Evolutionary conservation across 305 asterid species (phyloP).

Genomic region (Rubia occidens): DNA sequence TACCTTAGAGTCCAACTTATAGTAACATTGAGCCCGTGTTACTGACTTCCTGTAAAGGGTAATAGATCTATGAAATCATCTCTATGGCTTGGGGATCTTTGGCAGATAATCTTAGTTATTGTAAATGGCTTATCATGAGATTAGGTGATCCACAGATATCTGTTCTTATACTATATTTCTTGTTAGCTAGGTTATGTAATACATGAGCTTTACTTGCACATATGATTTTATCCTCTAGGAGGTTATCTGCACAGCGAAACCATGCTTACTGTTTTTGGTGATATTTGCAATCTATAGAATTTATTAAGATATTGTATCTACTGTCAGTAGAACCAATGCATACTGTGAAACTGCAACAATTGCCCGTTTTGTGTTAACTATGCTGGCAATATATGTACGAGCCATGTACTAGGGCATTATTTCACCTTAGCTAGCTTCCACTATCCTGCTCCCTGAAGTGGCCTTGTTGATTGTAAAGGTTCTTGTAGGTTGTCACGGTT

Average conservation of each 20-base stretch:
- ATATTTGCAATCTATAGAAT: not conserved
- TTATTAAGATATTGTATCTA: not conserved
- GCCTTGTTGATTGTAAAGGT: not conserved
- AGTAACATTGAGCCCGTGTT: not conserved
- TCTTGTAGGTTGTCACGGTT: not conserved
- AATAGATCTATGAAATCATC: not conserved
- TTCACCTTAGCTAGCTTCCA: not conserved
- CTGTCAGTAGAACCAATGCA: slow-evolving; percentile 1
- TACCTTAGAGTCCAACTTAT: not conserved
- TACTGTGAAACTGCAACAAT: not conserved
- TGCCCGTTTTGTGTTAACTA: not conserved
- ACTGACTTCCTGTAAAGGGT: not conserved
- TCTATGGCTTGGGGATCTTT: not conserved
- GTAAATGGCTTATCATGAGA: not conserved
- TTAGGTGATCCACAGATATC: not conserved
- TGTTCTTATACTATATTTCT: too few relatives aligned
- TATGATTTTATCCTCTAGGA: too few relatives aligned
- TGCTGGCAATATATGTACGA: not conserved
- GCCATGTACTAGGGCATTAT: not conserved
- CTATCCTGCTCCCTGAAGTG: not conserved
- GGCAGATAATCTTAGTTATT: not conserved
- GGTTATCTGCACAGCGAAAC: too few relatives aligned
- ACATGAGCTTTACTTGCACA: not conserved
- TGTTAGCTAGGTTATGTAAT: not conserved
- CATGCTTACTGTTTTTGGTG: too few relatives aligned